phyloP scores from a whole-genome alignment of 2,329 filamentous ascomycete genomes.

The Epicoccum nigrum region DNA sequence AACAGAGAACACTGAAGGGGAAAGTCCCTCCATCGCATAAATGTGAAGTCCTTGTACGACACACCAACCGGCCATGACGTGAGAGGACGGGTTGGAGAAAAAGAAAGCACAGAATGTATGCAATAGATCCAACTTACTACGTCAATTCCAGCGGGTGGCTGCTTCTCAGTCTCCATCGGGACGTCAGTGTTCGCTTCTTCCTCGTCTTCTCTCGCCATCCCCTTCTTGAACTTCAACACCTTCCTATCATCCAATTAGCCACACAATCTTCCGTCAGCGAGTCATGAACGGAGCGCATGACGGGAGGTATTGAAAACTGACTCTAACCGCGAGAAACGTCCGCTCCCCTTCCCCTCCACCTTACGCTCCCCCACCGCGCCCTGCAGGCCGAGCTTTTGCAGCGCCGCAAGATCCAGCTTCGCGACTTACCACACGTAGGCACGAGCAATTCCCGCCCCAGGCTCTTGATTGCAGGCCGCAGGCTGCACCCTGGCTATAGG shows the following conservation, averaged over 20 bases:
- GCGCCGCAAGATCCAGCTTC: slow-evolving; percentile 6
- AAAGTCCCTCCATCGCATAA: too few relatives aligned
- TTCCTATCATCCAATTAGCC: not conserved
- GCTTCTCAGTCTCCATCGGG: not conserved
- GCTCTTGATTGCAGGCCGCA: too few relatives aligned
- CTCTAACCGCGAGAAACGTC: slow-evolving; percentile 10
- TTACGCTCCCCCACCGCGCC: not conserved
- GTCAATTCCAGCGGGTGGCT: slow-evolving; percentile 17
- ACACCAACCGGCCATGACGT: too few relatives aligned
- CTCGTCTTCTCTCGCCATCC: not conserved
- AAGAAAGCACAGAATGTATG: not conserved
- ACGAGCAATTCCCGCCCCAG: not conserved
- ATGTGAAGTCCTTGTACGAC: too few relatives aligned
- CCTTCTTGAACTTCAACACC: slow-evolving; percentile 10
- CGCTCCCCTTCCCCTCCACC: slow-evolving; percentile 10
- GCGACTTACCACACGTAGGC: not conserved
- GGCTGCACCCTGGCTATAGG: too few relatives aligned
- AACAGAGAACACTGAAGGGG: too few relatives aligned
- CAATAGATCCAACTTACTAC: slow-evolving; percentile 16
- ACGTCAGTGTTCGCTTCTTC: slow-evolving; percentile 1
- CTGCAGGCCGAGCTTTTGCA: slow-evolving; percentile 1
- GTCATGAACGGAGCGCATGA: not conserved
- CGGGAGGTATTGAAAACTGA: not conserved
- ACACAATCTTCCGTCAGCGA: not conserved
- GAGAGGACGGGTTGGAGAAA: not conserved